Evolutionary conservation across 2,329 filamentous ascomycete genomes (phyloP).

Genomic region (Arthrobotrys entomopaga): DNA sequence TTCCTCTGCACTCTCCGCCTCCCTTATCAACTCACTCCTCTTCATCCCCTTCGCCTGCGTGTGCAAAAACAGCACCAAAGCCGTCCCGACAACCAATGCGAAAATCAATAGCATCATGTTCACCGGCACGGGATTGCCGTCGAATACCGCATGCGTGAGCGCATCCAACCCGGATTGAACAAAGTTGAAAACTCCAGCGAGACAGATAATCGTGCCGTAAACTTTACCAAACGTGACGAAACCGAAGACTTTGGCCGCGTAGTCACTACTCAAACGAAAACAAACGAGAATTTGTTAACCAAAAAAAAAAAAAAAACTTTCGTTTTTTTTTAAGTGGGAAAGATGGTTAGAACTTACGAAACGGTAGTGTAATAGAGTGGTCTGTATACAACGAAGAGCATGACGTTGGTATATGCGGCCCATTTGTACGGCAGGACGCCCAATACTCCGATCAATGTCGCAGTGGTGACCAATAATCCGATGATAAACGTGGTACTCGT

Average conservation of each 20-base stretch:
- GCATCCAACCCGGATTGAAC: conserved; percentile 82
- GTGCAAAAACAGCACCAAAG: conserved; percentile 74
- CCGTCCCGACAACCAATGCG: conserved; percentile 72
- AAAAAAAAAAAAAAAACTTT: no score
- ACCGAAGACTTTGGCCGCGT: conserved; percentile 89
- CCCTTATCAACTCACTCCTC: conserved; percentile 62
- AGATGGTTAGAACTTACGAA: conserved; percentile 66
- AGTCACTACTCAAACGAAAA: conserved; percentile 70
- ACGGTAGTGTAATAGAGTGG: conserved; percentile 93
- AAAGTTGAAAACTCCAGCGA: conserved; percentile 85
- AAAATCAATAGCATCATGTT: conserved; percentile 74
- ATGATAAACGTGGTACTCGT: conserved; percentile 78
- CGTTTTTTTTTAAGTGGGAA: conserved; percentile 1
- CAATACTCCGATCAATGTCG: conserved; percentile 79
- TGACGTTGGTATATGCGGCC: conserved; percentile 77
- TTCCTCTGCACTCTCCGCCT: conserved; percentile 63
- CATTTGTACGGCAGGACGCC: conserved; percentile 77
- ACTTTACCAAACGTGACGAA: conserved; percentile 92
- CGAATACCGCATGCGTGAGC: conserved; percentile 77
- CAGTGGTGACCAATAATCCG: conserved; percentile 73
- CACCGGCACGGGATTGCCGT: conserved; percentile 78
- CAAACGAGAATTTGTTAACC: conserved; percentile 53
- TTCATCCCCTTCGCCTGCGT: conserved; percentile 61
- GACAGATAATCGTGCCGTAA: conserved; percentile 89
- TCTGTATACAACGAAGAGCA: conserved; percentile 83